phyloP scores from a whole-genome alignment of 208 protist species.

The Crithidia bombi region DNA sequence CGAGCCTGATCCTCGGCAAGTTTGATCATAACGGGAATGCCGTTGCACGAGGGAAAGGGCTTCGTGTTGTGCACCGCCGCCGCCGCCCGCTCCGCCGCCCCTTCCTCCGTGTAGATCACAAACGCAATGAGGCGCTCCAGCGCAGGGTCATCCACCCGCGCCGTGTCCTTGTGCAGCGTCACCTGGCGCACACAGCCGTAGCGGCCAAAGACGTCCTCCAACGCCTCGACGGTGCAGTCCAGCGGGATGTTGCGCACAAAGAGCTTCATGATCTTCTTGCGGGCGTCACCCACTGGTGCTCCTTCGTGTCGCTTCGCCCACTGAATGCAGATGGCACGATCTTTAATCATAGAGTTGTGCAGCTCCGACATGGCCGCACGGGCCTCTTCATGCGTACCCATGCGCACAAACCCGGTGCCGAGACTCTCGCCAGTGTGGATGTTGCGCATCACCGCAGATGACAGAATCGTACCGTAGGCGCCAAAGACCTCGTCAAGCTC shows the following conservation, averaged over 20 bases:
- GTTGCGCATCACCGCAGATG: slow-evolving; percentile 75
- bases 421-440: slow-evolving; percentile 85
- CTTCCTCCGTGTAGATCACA: slow-evolving; percentile 62
- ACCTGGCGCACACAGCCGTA: slow-evolving; percentile 65
- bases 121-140: slow-evolving; percentile 82
- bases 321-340: slow-evolving; percentile 70
- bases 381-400: slow-evolving; percentile 63
- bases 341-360: slow-evolving; percentile 50
- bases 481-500: slow-evolving; percentile 49
- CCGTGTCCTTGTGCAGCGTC: slow-evolving; percentile 77
- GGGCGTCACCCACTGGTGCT: slow-evolving; percentile 67
- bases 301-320: slow-evolving; percentile 85
- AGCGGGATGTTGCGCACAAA: slow-evolving; percentile 90
- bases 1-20: slow-evolving; percentile 38
- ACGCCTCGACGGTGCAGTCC: slow-evolving; percentile 41
- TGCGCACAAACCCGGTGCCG: slow-evolving; percentile 87
- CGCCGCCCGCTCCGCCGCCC: slow-evolving; percentile 62
- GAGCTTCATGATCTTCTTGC: slow-evolving; percentile 71
- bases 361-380: slow-evolving; percentile 51
- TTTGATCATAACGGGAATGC: slow-evolving; percentile 72
- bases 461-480: slow-evolving; percentile 52
- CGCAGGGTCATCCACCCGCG: slow-evolving; percentile 31
- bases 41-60: slow-evolving; percentile 50
- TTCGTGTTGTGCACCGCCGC: slow-evolving; percentile 58
- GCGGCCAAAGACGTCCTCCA: slow-evolving; percentile 47